Evolutionary conservation across 192 early-diverging fungal genomes (phyloP), one percentile per base, ranked within the genome.

Genomic region (Chytriomyces confervae): DNA sequence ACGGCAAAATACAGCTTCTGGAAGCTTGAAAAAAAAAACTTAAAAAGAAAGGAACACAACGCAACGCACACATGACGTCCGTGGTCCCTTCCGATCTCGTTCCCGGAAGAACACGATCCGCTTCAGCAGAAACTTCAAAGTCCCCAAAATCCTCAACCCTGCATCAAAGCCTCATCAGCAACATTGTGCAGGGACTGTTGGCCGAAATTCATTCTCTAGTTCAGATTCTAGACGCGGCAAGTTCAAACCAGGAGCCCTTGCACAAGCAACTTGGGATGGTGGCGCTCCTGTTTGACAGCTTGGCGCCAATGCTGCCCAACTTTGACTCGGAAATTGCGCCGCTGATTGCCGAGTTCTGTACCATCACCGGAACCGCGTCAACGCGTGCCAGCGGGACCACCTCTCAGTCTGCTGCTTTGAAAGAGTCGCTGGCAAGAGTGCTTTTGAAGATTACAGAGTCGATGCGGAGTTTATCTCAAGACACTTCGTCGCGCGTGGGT

Each of bases 11-110:
- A 36, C 36, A 36, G 36, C 36, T 36, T 36, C 36, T 36, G 36
- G 36, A 36, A 36, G 36, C 36, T 36, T 36, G 36, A 23, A 61
- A 61, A 61, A 61, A 1, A 61, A 61, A 61, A 61, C 18, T n/a
- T n/a, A 61, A 61, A 60, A 61, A 61, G 18, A 61, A 61, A 61
- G 57, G 23, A 61, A 61, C 16, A 61, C 57, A 61, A 61, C 57
- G 57, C 23, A 61, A n/a, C 57, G 18, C 18, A 18, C 57, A 61
- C 36, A 36, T 36, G 36, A 36, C 36, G 36, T 36, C 36, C 36
- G 36, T 36, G 36, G 36, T 36, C 36, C 36, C 36, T 36, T 36
- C 36, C 36, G 36, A 36, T 36, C 36, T 36, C 36, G 36, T 36
- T 36, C 36, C 36, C 36, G 36, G 36, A 2, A 36, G 36, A 36